Base-by-base conservation (phyloP, 306 rosid species). In the Corylus heterophylla region DNA sequence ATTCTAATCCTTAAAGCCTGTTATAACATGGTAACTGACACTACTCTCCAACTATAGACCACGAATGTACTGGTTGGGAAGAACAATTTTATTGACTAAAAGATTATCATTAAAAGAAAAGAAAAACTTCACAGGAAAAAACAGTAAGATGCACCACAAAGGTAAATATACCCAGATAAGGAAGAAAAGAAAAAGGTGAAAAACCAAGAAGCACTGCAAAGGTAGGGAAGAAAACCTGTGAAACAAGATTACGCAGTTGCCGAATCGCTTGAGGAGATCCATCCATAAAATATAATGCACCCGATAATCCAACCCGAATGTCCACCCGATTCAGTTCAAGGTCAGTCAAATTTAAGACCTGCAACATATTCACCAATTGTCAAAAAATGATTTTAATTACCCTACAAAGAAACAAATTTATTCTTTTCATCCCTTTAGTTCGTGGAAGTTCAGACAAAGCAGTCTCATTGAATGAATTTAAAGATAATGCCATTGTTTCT, bases 211-310 rank as follows among this genome's bases (percentile, higher is more conserved):
- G 84, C 78, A 72, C 31, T 79, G 74, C 76, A 81, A 69, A 72
- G 73, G 54, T 31, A 44, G 78, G 76, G 66, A 81, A 78, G 64
- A 77, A 83, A 83, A 95, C 98, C 99, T 95, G 99, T 37, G 99
- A 95, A 81, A 91, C 98, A 80, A 95, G 99, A 88, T 81, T 83
- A 79, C 98, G 97, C 93, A 95, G 79, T 82, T 95, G 99, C 80
- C 99, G 86, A 73, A 95, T 98, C 48, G 99, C 96, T 88, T 95
- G 99, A 79, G 99, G 94, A 84, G 99, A 93, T 64, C 99, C 98
- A 88, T 95, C 92, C 99, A 95, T 95, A 89, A 84, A 95, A 87
- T 90, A 91, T 50, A 90, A 80, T 76, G 99, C 90, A 72, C 98
- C 99, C 10, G 97, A 90, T 82, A 93, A 78, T 76, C 99, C 99